Percentiles rank a stretch among this genome's conserved stretches.
phyloP scores from a whole-genome alignment of 441 rosid species.

The Populus hybrid region DNA sequence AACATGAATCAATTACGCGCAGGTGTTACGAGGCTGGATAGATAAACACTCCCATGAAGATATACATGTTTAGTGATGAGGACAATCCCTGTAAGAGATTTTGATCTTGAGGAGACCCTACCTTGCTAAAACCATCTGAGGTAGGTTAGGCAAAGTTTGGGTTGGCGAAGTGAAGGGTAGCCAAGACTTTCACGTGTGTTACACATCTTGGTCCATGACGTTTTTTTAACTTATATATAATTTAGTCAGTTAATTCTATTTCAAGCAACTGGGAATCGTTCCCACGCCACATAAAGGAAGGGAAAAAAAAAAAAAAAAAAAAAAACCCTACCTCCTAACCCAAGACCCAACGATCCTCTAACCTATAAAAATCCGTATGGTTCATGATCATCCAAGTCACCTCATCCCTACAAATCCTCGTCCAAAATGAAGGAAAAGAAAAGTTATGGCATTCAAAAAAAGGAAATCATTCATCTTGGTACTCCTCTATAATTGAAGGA shows the following conservation, averaged over 20 bases:
- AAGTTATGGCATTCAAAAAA: background rate
- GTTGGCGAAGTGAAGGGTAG: background rate
- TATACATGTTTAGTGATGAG: background rate
- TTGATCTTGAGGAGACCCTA: background rate
- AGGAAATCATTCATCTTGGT: background rate
- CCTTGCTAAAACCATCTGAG: background rate
- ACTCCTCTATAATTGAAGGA: background rate
- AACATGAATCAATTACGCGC: background rate
- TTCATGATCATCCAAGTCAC: too few relatives aligned
- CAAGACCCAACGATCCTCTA: background rate
- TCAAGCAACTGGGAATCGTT: background rate
- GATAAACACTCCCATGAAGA: too few relatives aligned
- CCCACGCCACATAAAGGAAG: background rate
- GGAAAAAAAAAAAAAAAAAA: too few relatives aligned
- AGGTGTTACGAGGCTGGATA: background rate
- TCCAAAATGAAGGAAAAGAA: too few relatives aligned
- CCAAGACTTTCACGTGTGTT: background rate
- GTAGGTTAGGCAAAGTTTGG: background rate
- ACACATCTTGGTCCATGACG: background rate
- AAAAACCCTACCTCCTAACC: background rate
- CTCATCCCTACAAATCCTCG: too few relatives aligned
- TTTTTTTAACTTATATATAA: too few relatives aligned
- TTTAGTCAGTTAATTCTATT: background rate
- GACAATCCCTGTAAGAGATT: background rate
- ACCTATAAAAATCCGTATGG: background rate